Percentiles rank a stretch among this genome's conserved stretches.
Evolutionary conservation across 306 rosid species (phyloP).

Genomic region (Vigna nakashimae): DNA sequence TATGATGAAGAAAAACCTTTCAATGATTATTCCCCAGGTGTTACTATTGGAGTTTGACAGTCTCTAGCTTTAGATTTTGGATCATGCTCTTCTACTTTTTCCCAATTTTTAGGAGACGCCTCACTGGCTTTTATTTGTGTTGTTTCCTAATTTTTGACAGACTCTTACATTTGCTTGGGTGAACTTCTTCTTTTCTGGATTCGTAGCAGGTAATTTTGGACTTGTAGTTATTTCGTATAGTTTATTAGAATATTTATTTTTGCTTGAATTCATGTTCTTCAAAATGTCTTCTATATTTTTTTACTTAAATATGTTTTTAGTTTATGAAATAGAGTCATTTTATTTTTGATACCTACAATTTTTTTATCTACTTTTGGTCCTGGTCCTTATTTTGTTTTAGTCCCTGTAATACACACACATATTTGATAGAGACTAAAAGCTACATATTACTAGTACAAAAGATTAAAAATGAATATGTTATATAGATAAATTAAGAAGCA

Average conservation of each 20-base stretch:
- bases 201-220: slow-evolving; percentile 84
- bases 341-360: too few species aligned
- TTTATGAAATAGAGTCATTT: too few species aligned
- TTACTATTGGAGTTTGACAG: slow-evolving; percentile 24
- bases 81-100: neutral
- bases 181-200: slow-evolving; percentile 98
- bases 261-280: slow-evolving; percentile 16
- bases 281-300: slow-evolving; percentile 7
- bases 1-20: slow-evolving; percentile 99
- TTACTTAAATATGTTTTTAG: too few species aligned
- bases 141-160: slow-evolving; percentile 59
- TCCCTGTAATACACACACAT: too few species aligned
- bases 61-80: slow-evolving; percentile 32
- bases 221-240: slow-evolving; percentile 10
- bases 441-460: too few species aligned
- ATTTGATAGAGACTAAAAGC: too few species aligned
- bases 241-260: neutral
- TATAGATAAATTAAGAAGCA: too few species aligned
- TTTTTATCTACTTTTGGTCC: too few species aligned
- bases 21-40: slow-evolving; percentile 99
- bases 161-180: slow-evolving; percentile 99
- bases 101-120: slow-evolving; percentile 16
- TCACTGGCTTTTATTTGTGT: slow-evolving; percentile 29
- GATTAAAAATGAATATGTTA: too few species aligned
- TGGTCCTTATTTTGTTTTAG: too few species aligned